Percentiles rank a stretch among this genome's conserved stretches.
Evolutionary conservation across 495 filamentous ascomycete species (phyloP).

Genomic region (Thozetella sp.): DNA sequence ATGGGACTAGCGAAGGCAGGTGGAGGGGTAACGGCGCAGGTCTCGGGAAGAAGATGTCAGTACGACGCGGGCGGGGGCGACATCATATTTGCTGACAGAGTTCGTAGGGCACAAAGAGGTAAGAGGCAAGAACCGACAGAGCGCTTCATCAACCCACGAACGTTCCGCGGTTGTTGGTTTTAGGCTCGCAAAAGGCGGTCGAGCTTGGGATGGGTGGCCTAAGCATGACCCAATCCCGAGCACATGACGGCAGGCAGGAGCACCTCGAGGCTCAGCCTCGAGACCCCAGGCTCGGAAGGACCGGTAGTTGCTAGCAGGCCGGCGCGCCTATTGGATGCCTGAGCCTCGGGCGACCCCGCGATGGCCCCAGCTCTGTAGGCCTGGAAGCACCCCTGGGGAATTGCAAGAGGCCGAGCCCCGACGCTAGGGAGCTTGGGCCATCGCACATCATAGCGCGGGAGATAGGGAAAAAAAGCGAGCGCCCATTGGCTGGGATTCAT

Average conservation of each 20-base stretch:
- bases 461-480: not conserved
- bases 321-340: not conserved
- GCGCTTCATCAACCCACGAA: not conserved
- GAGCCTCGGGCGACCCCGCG: not conserved
- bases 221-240: not conserved
- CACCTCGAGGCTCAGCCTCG: slow-evolving; percentile 1
- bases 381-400: no score
- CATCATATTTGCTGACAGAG: not conserved
- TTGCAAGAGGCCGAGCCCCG: not conserved
- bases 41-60: not conserved
- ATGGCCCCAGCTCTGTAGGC: no score
- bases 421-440: slow-evolving; percentile 1
- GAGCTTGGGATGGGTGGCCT: not conserved
- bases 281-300: not conserved
- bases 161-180: not conserved
- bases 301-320: not conserved
- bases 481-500: not conserved
- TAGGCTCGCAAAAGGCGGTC: not conserved
- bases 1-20: no score
- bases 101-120: not conserved
- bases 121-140: not conserved
- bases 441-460: not conserved
- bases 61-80: not conserved
- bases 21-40: not conserved
- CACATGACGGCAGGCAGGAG: not conserved